Evolutionary conservation across 2,329 filamentous ascomycete species (phyloP), one percentile per base, ranked within the genome.

Genomic region (Nemania sp.): DNA sequence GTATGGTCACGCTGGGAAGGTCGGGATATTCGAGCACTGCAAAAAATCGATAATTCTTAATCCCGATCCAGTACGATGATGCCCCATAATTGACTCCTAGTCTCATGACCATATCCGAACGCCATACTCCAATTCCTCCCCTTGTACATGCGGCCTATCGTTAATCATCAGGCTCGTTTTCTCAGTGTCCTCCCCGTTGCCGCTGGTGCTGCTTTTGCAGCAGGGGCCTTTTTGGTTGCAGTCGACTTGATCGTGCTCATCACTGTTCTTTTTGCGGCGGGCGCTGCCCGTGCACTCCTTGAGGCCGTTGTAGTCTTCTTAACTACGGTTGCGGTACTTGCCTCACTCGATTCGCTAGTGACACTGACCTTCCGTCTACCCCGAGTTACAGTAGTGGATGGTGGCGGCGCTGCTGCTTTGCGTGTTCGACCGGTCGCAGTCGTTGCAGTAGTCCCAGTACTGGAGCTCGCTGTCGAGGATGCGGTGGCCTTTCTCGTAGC

Each of bases 311-410:
- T 76, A 29, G 80, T 77, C 51, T 82, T 90, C 78, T 86, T 86
- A 51, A 91, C 83, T 24, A 92, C 88, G 0, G 90, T 92, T 7
- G 87, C 86, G 15, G 86, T 87, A 77, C 89, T 92, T 5, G 81
- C 84, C 63, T 90, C 88, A 73, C 89, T 92, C 18, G 86, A 83
- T 75, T 89, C 89, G 76, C 89, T 92, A 64, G 82, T 83, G 72
- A 81, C 85, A 73, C 90, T 92, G 75, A 82, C 79, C 77, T 87
- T 84, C 68, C 85, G 83, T 63, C 80, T 81, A 41, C 82, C 84
- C 67, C 85, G 83, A 38, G 85, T 86, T 22, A 80, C 69, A 2
- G 73, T 80, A 27, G 81, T 80, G 57, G 80, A 74, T n/a, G 80
- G 72, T n/a, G 82, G 74, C 0, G 80, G 75, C 38, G 80, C 75